A percentile compares a stretch with the other conserved stretches of the same genome.
Conservation (phyloP, 805 yeast species). For the Metschnikowia drakensbergensis region DNA sequence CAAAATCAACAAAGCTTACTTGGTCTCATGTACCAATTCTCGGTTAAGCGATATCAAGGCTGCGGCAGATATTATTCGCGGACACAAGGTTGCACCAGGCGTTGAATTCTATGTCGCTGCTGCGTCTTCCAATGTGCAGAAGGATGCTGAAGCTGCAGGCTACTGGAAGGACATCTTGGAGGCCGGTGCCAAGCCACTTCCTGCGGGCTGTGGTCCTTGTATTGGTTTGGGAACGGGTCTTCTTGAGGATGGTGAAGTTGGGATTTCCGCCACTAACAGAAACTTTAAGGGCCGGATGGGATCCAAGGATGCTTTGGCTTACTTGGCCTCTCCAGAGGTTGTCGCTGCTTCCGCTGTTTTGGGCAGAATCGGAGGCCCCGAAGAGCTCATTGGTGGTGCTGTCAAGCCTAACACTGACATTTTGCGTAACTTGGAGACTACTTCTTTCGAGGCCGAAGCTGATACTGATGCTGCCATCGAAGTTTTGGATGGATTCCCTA, state of each 20-base stretch:
- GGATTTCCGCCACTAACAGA: conserved; percentile 97
- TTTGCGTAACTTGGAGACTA: conserved; percentile 36
- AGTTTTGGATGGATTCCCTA: conserved; percentile 88
- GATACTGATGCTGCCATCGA: conserved; percentile 48
- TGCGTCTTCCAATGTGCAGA: conserved; percentile 89
- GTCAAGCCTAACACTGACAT: conserved; percentile 47
- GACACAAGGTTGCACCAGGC: conserved; percentile 78
- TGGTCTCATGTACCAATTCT: conserved; percentile 97
- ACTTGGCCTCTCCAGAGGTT: conserved; percentile 94
- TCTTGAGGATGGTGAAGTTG: conserved; percentile 93
- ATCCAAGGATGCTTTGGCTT: conserved; percentile 91
- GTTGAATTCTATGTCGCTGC: conserved; percentile 98
- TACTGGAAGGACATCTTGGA: conserved; percentile 88
- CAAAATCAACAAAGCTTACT: conserved; percentile 86
- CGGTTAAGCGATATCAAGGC: conserved; percentile 89
- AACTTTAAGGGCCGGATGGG: conserved; percentile 99
- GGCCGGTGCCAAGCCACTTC: conserved; percentile 92
- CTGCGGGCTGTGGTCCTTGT: conserved; percentile 99
- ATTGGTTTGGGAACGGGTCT: conserved; percentile 96
- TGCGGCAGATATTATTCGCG: conserved; percentile 84
- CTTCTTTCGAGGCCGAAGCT: conserved; percentile 26
- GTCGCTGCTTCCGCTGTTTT: conserved; percentile 98
- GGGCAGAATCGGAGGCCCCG: conserved; percentile 92
- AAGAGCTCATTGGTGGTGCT: conserved; percentile 64
- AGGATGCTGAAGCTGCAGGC: conserved; percentile 85